phyloP scores from a whole-genome alignment of 1,139 yeast genomes.

The Yamadazyma diddensiae region DNA sequence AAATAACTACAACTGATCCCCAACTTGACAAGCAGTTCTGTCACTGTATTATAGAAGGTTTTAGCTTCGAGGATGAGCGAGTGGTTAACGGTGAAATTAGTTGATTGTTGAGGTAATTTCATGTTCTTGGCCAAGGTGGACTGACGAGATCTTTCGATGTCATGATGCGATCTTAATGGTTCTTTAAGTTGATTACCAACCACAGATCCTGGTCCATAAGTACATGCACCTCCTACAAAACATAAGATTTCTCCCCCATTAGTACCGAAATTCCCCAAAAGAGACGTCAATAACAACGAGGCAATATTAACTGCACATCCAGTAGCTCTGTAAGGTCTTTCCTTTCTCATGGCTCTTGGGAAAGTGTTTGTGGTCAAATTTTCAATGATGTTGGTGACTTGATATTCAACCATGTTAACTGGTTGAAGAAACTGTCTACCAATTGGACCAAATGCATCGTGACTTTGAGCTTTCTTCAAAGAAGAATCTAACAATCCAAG shows the following conservation, averaged over 20 bases:
- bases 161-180: constrained; percentile 59
- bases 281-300: constrained; percentile 43
- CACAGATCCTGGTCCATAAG: constrained; percentile 55
- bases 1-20: constrained; percentile 59
- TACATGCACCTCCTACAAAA: constrained; percentile 60
- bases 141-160: constrained; percentile 43
- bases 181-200: constrained; percentile 49
- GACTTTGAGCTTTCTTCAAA: constrained; percentile 8
- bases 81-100: constrained; percentile 23
- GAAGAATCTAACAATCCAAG: constrained; percentile 47
- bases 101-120: constrained; percentile 29
- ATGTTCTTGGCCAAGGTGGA: constrained; percentile 17
- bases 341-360: constrained; percentile 40
- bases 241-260: constrained; percentile 61
- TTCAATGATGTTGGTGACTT: constrained; percentile 52
- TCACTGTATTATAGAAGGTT: constrained; percentile 43
- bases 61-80: constrained; percentile 34
- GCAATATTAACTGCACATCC: constrained; percentile 71
- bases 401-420: constrained; percentile 53
- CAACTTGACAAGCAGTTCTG: constrained; percentile 32
- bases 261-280: constrained; percentile 36
- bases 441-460: constrained; percentile 22
- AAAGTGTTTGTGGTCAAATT: constrained; percentile 52
- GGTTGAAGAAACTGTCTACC: constrained; percentile 46
- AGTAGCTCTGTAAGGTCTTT: constrained; percentile 57